Evolutionary conservation across 129 eudicot genomes (phyloP).

Genomic region (Saussurea involucrata): DNA sequence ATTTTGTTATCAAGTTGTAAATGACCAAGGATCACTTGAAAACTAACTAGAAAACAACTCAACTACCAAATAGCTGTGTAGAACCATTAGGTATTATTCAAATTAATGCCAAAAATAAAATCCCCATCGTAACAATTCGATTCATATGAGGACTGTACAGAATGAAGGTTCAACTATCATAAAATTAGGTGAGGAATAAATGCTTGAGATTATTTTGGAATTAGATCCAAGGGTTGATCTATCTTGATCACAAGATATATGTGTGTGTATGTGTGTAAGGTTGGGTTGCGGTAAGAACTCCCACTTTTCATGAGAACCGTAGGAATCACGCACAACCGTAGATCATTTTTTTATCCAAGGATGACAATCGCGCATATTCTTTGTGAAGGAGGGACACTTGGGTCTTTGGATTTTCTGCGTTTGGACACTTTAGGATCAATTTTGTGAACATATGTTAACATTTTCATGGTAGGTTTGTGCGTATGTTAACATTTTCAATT

Average conservation of each 20-base stretch:
- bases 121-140: background rate
- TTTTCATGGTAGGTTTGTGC: background rate
- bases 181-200: background rate
- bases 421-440: background rate
- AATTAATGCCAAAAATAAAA: background rate
- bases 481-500: background rate
- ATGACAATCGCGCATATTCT: background rate
- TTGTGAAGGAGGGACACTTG: background rate
- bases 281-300: background rate
- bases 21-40: background rate
- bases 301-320: background rate
- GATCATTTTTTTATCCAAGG: background rate
- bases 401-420: background rate
- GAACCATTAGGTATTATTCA: background rate
- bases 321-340: background rate
- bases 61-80: background rate
- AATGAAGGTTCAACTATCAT: background rate
- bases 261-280: background rate
- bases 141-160: background rate
- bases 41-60: background rate
- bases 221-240: background rate
- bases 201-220: background rate
- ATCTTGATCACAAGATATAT: background rate
- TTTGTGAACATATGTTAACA: background rate
- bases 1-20: background rate